A percentile compares a stretch with the other conserved stretches of the same genome.
Conservation (phyloP, 805 yeast species). For the Wickerhamiella alocasiicola region DNA sequence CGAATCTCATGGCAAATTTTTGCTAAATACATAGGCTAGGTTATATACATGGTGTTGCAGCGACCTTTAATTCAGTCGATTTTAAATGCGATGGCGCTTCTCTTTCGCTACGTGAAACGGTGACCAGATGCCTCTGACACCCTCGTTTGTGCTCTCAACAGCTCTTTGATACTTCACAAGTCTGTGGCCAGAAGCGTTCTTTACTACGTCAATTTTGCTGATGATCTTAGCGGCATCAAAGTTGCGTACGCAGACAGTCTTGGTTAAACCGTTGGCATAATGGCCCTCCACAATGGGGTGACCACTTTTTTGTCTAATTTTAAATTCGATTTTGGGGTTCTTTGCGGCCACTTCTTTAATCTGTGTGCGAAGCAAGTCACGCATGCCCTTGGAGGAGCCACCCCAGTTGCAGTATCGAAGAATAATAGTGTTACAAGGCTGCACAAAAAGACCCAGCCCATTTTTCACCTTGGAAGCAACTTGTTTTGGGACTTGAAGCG, state of each 20-base stretch:
- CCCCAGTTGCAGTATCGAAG: slow-evolving; percentile 91
- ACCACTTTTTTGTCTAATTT: slow-evolving; percentile 57
- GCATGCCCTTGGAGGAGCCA: slow-evolving; percentile 79
- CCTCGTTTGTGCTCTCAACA: slow-evolving; percentile 65
- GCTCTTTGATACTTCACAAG: slow-evolving; percentile 55
- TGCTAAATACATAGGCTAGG: too few relatives aligned
- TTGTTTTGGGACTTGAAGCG: slow-evolving; percentile 5
- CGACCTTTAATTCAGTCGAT: neutral
- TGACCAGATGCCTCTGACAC: slow-evolving; percentile 96
- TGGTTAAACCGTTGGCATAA: slow-evolving; percentile 37
- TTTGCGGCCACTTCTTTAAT: slow-evolving; percentile 43
- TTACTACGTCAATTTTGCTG: slow-evolving; percentile 49
- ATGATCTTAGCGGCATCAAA: slow-evolving; percentile 48
- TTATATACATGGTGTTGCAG: neutral
- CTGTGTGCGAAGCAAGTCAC: slow-evolving; percentile 45
- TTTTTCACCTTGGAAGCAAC: slow-evolving; percentile 18
- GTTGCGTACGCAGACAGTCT: slow-evolving; percentile 68
- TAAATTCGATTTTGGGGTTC: slow-evolving; percentile 60
- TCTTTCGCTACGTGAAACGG: slow-evolving; percentile 67
- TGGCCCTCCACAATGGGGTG: slow-evolving; percentile 66
- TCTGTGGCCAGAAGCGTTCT: slow-evolving; percentile 56
- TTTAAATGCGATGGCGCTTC: slow-evolving; percentile 29
- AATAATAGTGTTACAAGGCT: slow-evolving; percentile 54
- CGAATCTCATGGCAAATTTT: too few relatives aligned
- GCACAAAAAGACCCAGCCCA: slow-evolving; percentile 29